Conservation (phyloP, 2,329 filamentous ascomycete genomes). For the Balansia obtecta region DNA sequence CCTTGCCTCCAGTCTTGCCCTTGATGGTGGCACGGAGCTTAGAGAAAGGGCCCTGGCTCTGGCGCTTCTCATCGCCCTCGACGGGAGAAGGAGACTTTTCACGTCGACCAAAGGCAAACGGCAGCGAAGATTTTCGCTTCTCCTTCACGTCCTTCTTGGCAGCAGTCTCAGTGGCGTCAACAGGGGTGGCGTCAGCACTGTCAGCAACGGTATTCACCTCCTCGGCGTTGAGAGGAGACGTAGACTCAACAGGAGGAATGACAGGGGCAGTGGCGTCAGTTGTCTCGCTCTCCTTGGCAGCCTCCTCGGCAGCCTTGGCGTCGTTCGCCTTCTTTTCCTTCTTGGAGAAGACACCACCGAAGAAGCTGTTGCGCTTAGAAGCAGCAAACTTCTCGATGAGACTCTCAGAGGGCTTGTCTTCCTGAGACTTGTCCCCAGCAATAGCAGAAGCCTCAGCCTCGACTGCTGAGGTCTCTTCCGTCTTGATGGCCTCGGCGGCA, state of each 20-base stretch:
- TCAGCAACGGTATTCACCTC: conserved; percentile 40
- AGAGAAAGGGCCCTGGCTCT: conserved; percentile 36
- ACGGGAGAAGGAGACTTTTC: conserved; percentile 46
- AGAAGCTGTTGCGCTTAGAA: conserved; percentile 45
- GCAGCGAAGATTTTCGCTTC: conserved; percentile 72
- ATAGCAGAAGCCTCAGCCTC: conserved; percentile 19
- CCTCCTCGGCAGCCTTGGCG: conserved; percentile 28
- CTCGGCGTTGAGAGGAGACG: conserved; percentile 43
- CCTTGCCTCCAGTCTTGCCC: conserved; percentile 30
- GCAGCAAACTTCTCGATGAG: conserved; percentile 37
- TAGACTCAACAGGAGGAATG: conserved; percentile 46
- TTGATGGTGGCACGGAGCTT: conserved; percentile 48
- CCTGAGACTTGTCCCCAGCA: conserved; percentile 21
- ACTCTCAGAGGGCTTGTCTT: conserved; percentile 28
- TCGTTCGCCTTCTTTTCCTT: conserved; percentile 49
- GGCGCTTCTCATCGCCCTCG: conserved; percentile 39
- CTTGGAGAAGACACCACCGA: conserved; percentile 37
- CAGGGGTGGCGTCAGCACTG: conserved; percentile 30
- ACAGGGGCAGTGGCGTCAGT: conserved; percentile 43
- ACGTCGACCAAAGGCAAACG: conserved; percentile 71
- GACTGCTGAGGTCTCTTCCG: conserved; percentile 24
- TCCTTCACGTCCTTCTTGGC: conserved; percentile 54
- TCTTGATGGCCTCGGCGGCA: conserved; percentile 20
- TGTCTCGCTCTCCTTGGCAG: conserved; percentile 29
- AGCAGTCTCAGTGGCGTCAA: conserved; percentile 40